Evolutionary conservation across 2,329 filamentous ascomycete genomes (phyloP), one percentile per base, ranked within the genome.

Genomic region (Lasiodiplodia sp.): DNA sequence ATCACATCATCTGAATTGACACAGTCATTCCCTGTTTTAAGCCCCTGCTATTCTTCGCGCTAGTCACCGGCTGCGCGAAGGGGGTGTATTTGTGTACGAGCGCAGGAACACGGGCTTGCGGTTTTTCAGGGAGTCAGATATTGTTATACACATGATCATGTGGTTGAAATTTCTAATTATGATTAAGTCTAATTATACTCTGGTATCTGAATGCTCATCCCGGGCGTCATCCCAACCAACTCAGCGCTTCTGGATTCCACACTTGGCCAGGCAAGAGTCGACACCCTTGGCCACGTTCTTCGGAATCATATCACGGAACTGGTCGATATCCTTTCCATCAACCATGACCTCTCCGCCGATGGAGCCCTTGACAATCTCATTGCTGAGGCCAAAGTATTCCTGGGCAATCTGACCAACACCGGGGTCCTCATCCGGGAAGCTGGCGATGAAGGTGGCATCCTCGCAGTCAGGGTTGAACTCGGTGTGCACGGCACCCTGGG

Each of bases 401-500:
- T 87, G 82, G 49, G 83, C 82, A 60, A 84, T 75, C 75, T 86
- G 83, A 63, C 83, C 81, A n/a, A 83, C 80, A 53, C 86, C 86
- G 37, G 84, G 84, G 74, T 87, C 86, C 74, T 87, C 85, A 55
- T 74, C 74, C 55, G 79, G 80, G 72, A 86, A 86, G 40, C 80
- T 76, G 7, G 86, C 85, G 37, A 87, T 79, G 72, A 87, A 87
- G 23, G 82, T 78, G 67, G 83, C 84, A 44, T 82, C 76, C 7
- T 34, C 31, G 8, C 31, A 34, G 8, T 34, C 31, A 10, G 31
- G 31, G 31, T 34, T 34, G 31, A 82, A 86, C 73, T 87, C 84
- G 8, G 82, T 85, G 77, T 89, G 87, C 25, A 87, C 74, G 6
- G 82, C 80, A 31, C 86, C 87, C 74, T 84, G 82, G 72, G 84